These are phyloP conservation scores for Erucastrum elatum DNA, from an alignment of 345 rosid species.

Conservation along the genomic window DNA sequence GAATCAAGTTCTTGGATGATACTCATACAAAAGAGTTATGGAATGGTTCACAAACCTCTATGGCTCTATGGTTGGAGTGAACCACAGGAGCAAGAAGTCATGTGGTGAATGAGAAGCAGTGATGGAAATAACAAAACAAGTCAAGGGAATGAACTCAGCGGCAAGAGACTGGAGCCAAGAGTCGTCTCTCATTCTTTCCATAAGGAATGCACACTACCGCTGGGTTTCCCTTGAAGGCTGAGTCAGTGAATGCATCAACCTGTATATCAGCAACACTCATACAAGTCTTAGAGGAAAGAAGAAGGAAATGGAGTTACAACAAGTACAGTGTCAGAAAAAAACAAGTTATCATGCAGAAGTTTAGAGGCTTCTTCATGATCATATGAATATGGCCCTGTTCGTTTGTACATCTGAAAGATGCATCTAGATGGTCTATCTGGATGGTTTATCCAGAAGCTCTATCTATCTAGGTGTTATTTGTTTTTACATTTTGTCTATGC, in stretches of 20 bases:
- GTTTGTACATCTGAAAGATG: too few species aligned
- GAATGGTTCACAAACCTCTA: slow-evolving; percentile 3
- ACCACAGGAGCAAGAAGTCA: slow-evolving; percentile 53
- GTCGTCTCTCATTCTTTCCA: slow-evolving; percentile 49
- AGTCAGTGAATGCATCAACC: slow-evolving; percentile 72
- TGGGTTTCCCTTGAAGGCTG: slow-evolving; percentile 74
- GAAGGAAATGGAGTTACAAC: not conserved
- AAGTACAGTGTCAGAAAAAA: not conserved
- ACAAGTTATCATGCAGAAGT: slow-evolving; percentile 48
- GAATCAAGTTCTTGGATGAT: not conserved
- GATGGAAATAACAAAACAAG: slow-evolving; percentile 44
- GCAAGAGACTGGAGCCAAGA: slow-evolving; percentile 65
- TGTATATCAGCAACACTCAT: slow-evolving; percentile 8
- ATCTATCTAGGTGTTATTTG: too few species aligned
- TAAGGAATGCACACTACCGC: slow-evolving; percentile 72
- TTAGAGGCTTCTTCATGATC: slow-evolving; percentile 44
- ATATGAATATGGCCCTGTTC: too few species aligned
- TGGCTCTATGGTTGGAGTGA: slow-evolving; percentile 36
- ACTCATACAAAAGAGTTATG: not conserved
- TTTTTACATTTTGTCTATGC: too few species aligned
- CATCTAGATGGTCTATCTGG: too few species aligned
- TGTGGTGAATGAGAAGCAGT: not conserved
- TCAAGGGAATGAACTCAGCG: slow-evolving; percentile 50
- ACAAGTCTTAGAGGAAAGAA: not conserved
- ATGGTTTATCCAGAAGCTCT: too few species aligned